Evolutionary conservation across 1,139 yeast species (phyloP).

Genomic region (Geotrichum aggregatum): DNA sequence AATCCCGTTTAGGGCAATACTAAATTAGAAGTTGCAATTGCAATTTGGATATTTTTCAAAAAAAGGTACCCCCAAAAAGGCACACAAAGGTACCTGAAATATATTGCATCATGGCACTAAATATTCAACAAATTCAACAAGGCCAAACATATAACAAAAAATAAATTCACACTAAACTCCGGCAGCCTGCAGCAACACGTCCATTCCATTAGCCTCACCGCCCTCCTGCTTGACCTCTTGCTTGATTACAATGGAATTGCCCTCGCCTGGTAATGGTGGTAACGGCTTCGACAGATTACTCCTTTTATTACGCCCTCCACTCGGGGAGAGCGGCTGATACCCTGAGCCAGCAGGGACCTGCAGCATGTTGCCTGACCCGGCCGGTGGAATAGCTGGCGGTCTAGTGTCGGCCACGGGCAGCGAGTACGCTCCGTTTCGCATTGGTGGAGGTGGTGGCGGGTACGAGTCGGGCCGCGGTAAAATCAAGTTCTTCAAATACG

Average conservation of each 20-base stretch:
- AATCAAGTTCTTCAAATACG: constrained; percentile 2
- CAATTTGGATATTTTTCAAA: too few relatives aligned
- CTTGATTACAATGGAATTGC: too few relatives aligned
- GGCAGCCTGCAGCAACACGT: constrained; percentile 35
- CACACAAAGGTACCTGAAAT: not conserved
- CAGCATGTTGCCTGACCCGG: constrained; percentile 20
- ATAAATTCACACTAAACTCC: constrained; percentile 28
- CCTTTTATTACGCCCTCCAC: not conserved
- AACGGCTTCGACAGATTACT: constrained; percentile 30
- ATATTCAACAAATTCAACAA: not conserved
- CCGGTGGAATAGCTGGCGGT: constrained; percentile 31
- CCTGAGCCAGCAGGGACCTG: not conserved
- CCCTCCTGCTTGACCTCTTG: not conserved
- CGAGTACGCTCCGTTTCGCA: constrained; percentile 1
- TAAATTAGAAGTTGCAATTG: too few relatives aligned
- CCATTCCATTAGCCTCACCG: constrained; percentile 31
- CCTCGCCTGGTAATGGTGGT: constrained; percentile 35
- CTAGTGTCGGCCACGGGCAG: constrained; percentile 32
- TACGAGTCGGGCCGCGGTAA: constrained; percentile 31
- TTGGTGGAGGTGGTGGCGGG: constrained; percentile 19
- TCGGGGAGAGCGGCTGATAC: too few relatives aligned
- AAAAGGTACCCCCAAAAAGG: not conserved
- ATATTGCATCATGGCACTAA: not conserved
- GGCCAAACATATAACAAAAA: not conserved
- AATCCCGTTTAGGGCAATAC: too few relatives aligned